These are phyloP conservation scores for Hypoxylon sp. DNA, from an alignment of 2,329 filamentous ascomycete genomes.

Conservation along the genomic window DNA sequence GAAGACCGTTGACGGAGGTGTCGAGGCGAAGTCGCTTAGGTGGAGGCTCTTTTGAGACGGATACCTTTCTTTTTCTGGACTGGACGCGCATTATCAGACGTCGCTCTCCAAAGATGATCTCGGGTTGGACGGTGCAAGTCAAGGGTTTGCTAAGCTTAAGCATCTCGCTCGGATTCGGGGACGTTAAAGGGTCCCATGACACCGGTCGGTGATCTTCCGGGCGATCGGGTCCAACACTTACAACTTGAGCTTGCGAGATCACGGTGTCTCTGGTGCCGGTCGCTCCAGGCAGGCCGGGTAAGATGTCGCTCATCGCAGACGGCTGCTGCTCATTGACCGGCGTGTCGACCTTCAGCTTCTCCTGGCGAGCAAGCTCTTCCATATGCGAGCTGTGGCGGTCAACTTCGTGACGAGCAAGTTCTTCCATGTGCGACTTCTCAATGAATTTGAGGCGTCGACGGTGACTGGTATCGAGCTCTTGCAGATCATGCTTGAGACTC, in stretches of 20 bases:
- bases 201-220: not conserved
- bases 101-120: slow-evolving; percentile 30
- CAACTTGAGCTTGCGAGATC: slow-evolving; percentile 16
- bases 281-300: not conserved
- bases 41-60: slow-evolving; percentile 5
- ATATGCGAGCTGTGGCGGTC: slow-evolving; percentile 11
- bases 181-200: not conserved
- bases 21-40: slow-evolving; percentile 31
- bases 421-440: slow-evolving; percentile 18
- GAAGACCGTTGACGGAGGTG: slow-evolving; percentile 19
- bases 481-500: slow-evolving; percentile 22
- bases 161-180: slow-evolving; percentile 9
- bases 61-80: slow-evolving; percentile 38
- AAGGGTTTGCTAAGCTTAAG: slow-evolving; percentile 14
- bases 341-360: not conserved
- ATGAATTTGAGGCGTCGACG: slow-evolving; percentile 3
- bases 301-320: not conserved
- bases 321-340: not conserved
- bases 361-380: slow-evolving; percentile 15
- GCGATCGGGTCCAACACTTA: slow-evolving; percentile 22
- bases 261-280: not conserved
- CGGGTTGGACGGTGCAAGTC: slow-evolving; percentile 32
- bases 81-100: slow-evolving; percentile 41
- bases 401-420: slow-evolving; percentile 11
- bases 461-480: slow-evolving; percentile 11